Evolutionary conservation across 2,329 filamentous ascomycete species (phyloP).

Genomic region (Raffaelea ambrosiae): DNA sequence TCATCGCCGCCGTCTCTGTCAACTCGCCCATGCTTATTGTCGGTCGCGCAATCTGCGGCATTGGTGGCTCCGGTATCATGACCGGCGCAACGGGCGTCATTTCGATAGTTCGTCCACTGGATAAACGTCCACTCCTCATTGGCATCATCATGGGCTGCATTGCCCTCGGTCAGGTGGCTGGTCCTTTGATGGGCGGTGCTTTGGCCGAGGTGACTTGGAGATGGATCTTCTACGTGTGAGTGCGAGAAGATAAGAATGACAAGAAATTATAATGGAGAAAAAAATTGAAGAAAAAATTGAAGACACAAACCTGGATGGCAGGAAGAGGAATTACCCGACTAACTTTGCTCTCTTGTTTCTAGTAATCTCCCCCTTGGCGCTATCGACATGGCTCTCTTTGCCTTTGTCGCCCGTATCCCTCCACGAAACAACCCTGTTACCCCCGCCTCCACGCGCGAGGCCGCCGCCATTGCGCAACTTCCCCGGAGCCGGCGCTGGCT

Average conservation of each 20-base stretch:
- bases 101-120: slow-evolving; percentile 39
- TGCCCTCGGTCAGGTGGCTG: slow-evolving; percentile 40
- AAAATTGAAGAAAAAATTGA: no score
- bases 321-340: neutral
- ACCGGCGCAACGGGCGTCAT: slow-evolving; percentile 41
- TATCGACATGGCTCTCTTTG: slow-evolving; percentile 22
- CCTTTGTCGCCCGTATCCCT: slow-evolving; percentile 19
- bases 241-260: slow-evolving; percentile 2
- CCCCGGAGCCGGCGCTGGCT: slow-evolving; percentile 14
- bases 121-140: slow-evolving; percentile 44
- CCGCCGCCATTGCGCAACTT: slow-evolving; percentile 3
- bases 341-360: slow-evolving; percentile 11
- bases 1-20: slow-evolving; percentile 33
- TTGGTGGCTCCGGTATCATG: slow-evolving; percentile 42
- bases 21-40: slow-evolving; percentile 40
- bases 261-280: no score
- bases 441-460: slow-evolving; percentile 16
- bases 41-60: slow-evolving; percentile 41
- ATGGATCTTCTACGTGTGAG: slow-evolving; percentile 42
- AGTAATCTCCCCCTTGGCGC: slow-evolving; percentile 36
- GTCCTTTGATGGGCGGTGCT: slow-evolving; percentile 40
- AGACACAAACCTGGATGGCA: no score
- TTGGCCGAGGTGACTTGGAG: slow-evolving; percentile 43
- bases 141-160: slow-evolving; percentile 48
- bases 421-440: slow-evolving; percentile 19